Base-by-base conservation (phyloP, 148 eudicot genomes). In the Camellia granthamiana region DNA sequence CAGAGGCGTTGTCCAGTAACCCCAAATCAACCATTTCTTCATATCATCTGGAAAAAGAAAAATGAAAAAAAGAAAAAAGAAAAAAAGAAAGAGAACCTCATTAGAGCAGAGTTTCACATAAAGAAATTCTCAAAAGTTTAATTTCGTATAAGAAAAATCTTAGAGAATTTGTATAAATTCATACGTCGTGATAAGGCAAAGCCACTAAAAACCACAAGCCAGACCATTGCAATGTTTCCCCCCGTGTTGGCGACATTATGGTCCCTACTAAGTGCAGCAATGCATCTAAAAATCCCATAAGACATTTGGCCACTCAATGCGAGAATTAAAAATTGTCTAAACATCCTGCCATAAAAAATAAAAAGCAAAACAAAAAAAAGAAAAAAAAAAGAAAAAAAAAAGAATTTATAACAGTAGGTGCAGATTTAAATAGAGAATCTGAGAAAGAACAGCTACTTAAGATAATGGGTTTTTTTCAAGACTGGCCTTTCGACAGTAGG, bases 121-220 rank as follows among this genome's bases (percentile, higher is more conserved):
- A 64, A 11, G 9, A 16, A 15, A 60, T 60, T 3, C 64, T 16
- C 64, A 15, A 60, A 60, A 60, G 64, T 18, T 7, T 64, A 64
- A 64, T 64, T 64, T 64, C 42, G 23, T 64, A 21, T 21, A 64
- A 64, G 42, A 64, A 64, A 61, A 64, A 5, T 3, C 3, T 16
- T 4, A 5, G 23, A 7, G 16, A 56, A 56, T 56, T 14, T 60
- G 2, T 5, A 18, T 7, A 3, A 64, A 21, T 64, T 64, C 68
- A 23, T 64, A 64, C 68, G 42, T 14, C 42, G 68, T 23, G 68
- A 64, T 14, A 64, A 64, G 68, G 42, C 68, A 64, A 64, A 64
- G 68, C 68, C 68, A 30, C 42, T 64, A 64, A 64, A 64, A 64
- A 64, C 68, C 68, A 64, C 21, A 64, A 64, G 41, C 68, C 41